Evolutionary conservation across 2,329 filamentous ascomycete species (phyloP), one percentile per base, ranked within the genome.

Genomic region (Metarhizium robertsii): DNA sequence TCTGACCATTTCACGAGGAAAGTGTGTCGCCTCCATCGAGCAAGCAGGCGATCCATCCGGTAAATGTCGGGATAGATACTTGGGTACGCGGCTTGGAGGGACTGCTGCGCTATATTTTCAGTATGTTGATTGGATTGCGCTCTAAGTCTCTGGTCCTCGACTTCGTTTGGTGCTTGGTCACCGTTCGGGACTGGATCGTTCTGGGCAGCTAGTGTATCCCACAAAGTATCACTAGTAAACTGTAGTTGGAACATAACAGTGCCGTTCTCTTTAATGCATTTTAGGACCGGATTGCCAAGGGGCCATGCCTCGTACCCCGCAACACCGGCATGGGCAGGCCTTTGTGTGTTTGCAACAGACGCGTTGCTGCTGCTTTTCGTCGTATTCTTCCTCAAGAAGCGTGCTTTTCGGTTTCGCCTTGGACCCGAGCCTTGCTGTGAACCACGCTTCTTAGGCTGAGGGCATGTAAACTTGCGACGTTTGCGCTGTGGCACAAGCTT

Each of bases 211-310:
- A 42, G 38, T 3, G 38, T n/a, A 14, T 42, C 5, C 38, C 38
- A 42, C 38, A 42, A n/a, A 42, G 3, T 42, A 3, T 42, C 38
- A n/a, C 38, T 42, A 3, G 38, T 42, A 42, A 42, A 42, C 2
- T 42, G 38, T 42, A 42, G 16, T 3, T 52, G 13, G 43, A 54
- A 54, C n/a, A 29, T 50, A 14, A 45, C 53, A 18, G 20, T 54
- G 43, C 53, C 18, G 25, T 54, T 54, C 11, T 54, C 53, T 54
- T 32, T 20, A 3, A 8, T 46, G 53, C 53, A 30, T 6, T 42
- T 54, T 16, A 54, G 53, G 43, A 50, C 34, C 14, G 53, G 18
- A n/a, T 54, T 30, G 46, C 42, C 20, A 54, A 50, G 46, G 36
- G 18, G 32, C 46, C 46, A 48, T 49, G 36, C 45, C 45, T 54